Base-by-base conservation (phyloP, 768 basidiomycete genomes). In the Phlebiopsis flavidoalba region DNA sequence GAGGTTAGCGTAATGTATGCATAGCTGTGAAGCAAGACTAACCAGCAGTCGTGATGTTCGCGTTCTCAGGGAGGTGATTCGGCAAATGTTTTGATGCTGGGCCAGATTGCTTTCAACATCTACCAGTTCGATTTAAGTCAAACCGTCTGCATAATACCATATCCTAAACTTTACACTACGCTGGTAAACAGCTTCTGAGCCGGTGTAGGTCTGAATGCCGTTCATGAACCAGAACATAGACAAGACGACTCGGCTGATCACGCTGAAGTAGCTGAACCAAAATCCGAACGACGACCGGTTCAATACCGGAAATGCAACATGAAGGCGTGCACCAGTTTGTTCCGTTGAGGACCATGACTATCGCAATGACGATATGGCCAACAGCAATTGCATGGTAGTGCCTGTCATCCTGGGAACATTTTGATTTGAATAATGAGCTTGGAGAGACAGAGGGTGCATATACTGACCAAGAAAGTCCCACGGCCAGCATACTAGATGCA, bases 211-310 rank as follows among this genome's bases (percentile, higher is more conserved):
- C 78, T 88, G 88, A 17, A 89, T 80, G 6, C 84, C 85, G n/a
- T n/a, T n/a, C n/a, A n/a, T n/a, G 61, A 89, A 89, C 89, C 92
- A 94, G 71, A 93, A 89, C 80, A 92, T 83, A 40, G 88, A 79
- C 22, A 94, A 80, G 19, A 91, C 74, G 48, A 86, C 81, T 21
- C 91, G 83, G 64, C 88, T 91, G 60, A 93, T 70, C 50, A 95
- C 88, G 60, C 83, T 85, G 71, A 93, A 93, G 73, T 92, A 94
- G 69, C 90, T 89, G 66, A 94, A 82, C 85, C 89, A 94, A 75
- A 93, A 94, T 1, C 93, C 93, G 65, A 94, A 91, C 0, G 89
- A 92, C 1, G 92, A 91, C 15, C 93, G 80, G 65, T 88, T 91
- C n/a, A 93, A 77, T 53, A 94, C 81, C 0, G 84, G 80, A 69